These are phyloP conservation scores for Dalbergia oliveri DNA, from an alignment of 306 rosid genomes.

Conservation along the genomic window DNA sequence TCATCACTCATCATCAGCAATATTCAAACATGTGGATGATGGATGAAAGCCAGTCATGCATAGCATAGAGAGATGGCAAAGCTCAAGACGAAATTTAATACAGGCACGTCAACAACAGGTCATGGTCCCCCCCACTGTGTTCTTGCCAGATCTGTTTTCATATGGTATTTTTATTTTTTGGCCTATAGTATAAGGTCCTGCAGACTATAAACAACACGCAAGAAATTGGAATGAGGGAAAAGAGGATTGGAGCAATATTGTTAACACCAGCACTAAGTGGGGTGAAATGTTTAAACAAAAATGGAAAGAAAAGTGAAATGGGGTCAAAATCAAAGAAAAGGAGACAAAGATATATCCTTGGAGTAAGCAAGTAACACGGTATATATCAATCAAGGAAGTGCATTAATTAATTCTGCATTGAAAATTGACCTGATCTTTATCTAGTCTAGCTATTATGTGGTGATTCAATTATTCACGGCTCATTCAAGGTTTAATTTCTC, in stretches of 20 bases:
- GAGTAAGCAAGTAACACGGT: constrained; percentile 29
- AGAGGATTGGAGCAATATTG: background rate
- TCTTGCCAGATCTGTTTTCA: constrained; percentile 9
- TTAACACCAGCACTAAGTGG: background rate
- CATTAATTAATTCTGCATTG: constrained; percentile 34
- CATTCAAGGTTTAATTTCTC: constrained; percentile 7
- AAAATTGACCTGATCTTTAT: constrained; percentile 46
- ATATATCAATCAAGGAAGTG: constrained; percentile 21
- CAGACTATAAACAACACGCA: constrained; percentile 39
- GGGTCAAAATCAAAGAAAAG: background rate
- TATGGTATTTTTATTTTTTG: background rate
- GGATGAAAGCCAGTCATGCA: constrained; percentile 22
- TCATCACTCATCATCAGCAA: background rate
- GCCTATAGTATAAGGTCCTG: background rate
- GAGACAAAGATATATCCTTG: constrained; percentile 33
- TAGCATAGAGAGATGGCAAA: constrained; percentile 29
- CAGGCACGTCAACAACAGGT: constrained; percentile 30
- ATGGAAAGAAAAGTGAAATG: constrained; percentile 37
- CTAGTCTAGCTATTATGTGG: constrained; percentile 23
- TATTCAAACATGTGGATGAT: constrained; percentile 48
- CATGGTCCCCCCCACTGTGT: constrained; percentile 33
- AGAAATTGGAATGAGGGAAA: constrained; percentile 3
- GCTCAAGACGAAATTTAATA: constrained; percentile 34
- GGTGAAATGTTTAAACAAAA: constrained; percentile 51
- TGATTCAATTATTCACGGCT: constrained; percentile 34